Evolutionary conservation across 805 yeast species (phyloP).

Genomic region (Saccharomycopsis guyanensis): DNA sequence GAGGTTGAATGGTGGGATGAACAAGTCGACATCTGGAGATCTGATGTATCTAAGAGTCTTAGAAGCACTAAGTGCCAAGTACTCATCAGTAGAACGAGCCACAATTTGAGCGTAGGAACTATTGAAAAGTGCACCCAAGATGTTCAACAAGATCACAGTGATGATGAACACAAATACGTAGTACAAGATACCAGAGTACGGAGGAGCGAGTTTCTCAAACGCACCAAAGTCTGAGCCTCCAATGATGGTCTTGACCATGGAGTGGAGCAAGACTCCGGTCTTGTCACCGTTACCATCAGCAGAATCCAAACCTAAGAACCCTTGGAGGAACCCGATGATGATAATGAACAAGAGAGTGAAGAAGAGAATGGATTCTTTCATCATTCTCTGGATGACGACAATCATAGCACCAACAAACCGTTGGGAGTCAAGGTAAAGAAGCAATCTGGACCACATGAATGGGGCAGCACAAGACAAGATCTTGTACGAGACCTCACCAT

Average conservation of each 20-base stretch:
- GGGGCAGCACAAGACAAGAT: slow-evolving; percentile 76
- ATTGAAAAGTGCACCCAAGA: slow-evolving; percentile 77
- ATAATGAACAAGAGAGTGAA: slow-evolving; percentile 65
- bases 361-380: slow-evolving; percentile 79
- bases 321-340: slow-evolving; percentile 75
- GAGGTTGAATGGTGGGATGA: slow-evolving; percentile 78
- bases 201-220: slow-evolving; percentile 70
- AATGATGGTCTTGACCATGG: slow-evolving; percentile 64
- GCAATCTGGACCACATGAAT: slow-evolving; percentile 71
- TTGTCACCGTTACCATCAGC: slow-evolving; percentile 80
- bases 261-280: slow-evolving; percentile 52
- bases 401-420: slow-evolving; percentile 83
- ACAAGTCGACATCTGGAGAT: slow-evolving; percentile 82
- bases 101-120: slow-evolving; percentile 77
- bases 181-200: slow-evolving; percentile 73
- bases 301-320: slow-evolving; percentile 77
- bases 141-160: slow-evolving; percentile 68
- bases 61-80: slow-evolving; percentile 74
- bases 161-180: slow-evolving; percentile 73
- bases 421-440: slow-evolving; percentile 69
- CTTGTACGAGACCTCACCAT: slow-evolving; percentile 39
- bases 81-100: slow-evolving; percentile 78
- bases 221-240: slow-evolving; percentile 67
- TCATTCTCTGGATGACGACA: slow-evolving; percentile 75
- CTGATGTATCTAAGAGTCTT: slow-evolving; percentile 78